Conservation (phyloP, 352 stramenopile species). For the Phytophthora ramorum region DNA sequence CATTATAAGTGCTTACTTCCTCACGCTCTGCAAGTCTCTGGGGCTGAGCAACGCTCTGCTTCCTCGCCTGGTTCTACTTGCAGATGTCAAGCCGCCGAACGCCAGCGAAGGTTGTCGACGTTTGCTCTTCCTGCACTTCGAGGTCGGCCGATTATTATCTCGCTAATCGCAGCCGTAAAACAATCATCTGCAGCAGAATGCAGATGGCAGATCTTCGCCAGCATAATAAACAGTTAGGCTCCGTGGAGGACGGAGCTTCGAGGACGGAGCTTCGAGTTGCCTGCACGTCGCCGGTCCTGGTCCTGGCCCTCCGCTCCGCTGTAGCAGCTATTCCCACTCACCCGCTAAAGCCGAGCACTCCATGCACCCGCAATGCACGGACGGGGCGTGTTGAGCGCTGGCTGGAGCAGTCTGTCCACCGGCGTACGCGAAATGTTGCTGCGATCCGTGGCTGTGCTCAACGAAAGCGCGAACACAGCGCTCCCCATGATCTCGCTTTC, state of each 20-base stretch:
- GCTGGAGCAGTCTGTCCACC: background rate
- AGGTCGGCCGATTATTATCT: conserved; percentile 2
- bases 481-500: no score
- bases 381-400: background rate
- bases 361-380: background rate
- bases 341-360: background rate
- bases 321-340: background rate
- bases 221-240: background rate
- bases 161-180: conserved; percentile 13
- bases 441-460: background rate
- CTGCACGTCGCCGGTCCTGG: no score
- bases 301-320: background rate
- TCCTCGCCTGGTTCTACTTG: conserved; percentile 16
- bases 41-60: background rate
- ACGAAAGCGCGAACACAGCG: no score
- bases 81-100: conserved; percentile 17
- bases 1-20: background rate
- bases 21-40: background rate
- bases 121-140: conserved; percentile 5
- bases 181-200: background rate
- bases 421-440: background rate
- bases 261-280: no score
- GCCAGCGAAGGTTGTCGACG: conserved; percentile 19
- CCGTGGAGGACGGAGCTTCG: no score
- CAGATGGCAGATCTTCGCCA: conserved; percentile 1